Base-by-base conservation (phyloP, 306 rosid species). In the Malus asiatica region DNA sequence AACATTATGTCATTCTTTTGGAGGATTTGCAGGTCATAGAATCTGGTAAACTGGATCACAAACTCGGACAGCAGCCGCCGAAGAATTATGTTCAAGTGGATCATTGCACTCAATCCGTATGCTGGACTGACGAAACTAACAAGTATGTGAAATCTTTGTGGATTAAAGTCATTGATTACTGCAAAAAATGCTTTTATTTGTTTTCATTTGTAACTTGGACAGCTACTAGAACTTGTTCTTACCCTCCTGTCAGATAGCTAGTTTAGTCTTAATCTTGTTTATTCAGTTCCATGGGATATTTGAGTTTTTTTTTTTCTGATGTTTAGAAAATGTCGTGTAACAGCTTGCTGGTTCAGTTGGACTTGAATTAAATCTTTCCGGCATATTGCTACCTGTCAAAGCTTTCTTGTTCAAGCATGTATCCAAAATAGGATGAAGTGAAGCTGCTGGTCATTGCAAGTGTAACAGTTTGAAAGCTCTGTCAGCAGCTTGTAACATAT, bases 11-110 rank as follows among this genome's bases (percentile, higher is more conserved):
- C 72, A 80, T 78, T 19, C 90, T 90, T 60, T 71, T 89, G 93
- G 88, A 89, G 89, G 97, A 91, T 88, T 84, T 91, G 84, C 82
- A 83, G 79, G 61, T 86, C 23, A 89, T 89, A 48, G 97, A 91
- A 63, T 86, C 97, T 67, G 96, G 96, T 38, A 48, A 80, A 70
- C 55, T 91, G 66, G 97, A 91, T 77, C 83, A 88, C 70, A 67
- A 83, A 71, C 66, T 86, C 5, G 86, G 81, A 76, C 69, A 42
- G 44, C 33, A 16, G 13, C 62, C 62, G 13, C 25, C 22, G 35
- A 71, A 74, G 25, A 76, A 78, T 18, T 76, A 75, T 82, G 62
- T 77, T 64, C 79, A 76, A 45, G 74, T 88, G 58, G 79, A 88
- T 66, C 48, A 19, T 27, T 62, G 46, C n/a, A n/a, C 22, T 6